These are phyloP conservation scores for Eutrema yunnanense DNA, from an alignment of 345 rosid genomes.

Conservation along the genomic window DNA sequence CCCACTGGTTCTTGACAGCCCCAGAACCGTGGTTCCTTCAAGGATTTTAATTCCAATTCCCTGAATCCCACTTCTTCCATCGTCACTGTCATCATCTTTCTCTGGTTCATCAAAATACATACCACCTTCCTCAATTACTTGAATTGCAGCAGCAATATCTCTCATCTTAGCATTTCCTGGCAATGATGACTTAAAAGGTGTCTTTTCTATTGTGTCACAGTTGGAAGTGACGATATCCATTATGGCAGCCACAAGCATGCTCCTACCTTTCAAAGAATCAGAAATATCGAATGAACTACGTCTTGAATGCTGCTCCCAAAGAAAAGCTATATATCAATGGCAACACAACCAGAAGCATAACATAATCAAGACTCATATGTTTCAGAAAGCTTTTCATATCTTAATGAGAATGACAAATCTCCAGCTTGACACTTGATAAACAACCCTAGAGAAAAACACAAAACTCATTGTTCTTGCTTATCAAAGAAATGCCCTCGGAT, in stretches of 20 bases:
- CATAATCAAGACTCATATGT: conserved; percentile 24
- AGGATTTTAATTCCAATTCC: conserved; percentile 94
- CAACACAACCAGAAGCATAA: conserved; percentile 40
- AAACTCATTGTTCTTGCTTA: not conserved
- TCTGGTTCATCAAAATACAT: conserved; percentile 60
- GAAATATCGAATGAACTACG: conserved; percentile 93
- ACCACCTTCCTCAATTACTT: conserved; percentile 94
- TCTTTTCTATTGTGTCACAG: conserved; percentile 55
- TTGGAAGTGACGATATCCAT: conserved; percentile 96
- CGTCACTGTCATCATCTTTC: conserved; percentile 55
- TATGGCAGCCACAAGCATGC: conserved; percentile 98
- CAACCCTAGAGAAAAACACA: not conserved
- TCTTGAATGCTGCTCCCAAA: conserved; percentile 94
- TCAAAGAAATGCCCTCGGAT: not conserved
- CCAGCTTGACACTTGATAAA: conserved; percentile 7
- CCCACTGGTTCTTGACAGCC: conserved; percentile 61
- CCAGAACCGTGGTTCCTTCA: conserved; percentile 85
- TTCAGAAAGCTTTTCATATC: not conserved
- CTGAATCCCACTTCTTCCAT: conserved; percentile 66
- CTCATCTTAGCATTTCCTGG: conserved; percentile 75
- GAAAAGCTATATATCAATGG: conserved; percentile 74
- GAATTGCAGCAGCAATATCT: conserved; percentile 84
- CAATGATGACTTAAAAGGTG: conserved; percentile 50
- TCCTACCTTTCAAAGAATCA: conserved; percentile 99
- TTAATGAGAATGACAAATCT: not conserved